A percentile compares a stretch with the other conserved stretches of the same genome.
These are phyloP conservation scores for Thuja plicata DNA, from an alignment of 83 land plant species.

Conservation along the genomic window DNA sequence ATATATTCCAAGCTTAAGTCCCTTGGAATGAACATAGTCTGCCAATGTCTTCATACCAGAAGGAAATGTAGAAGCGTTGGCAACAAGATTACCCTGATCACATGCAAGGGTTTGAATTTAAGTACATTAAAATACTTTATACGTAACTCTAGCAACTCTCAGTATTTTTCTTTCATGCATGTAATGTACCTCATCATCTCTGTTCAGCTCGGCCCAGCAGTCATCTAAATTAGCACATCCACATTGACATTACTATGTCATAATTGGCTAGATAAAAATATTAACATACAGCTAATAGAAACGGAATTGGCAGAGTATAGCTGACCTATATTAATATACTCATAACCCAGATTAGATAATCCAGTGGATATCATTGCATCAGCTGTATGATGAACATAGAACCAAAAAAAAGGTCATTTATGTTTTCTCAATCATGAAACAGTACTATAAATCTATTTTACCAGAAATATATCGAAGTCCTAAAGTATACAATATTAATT, in stretches of 20 bases:
- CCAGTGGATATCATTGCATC: conserved; percentile 66
- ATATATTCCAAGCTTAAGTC: conserved; percentile 61
- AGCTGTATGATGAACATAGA: conserved; percentile 16
- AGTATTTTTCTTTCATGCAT: neutral
- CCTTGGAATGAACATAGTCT: conserved; percentile 68
- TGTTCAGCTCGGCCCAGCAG: conserved; percentile 46
- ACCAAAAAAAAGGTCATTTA: neutral
- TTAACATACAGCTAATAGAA: neutral
- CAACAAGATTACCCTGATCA: conserved; percentile 54
- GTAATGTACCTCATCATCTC: conserved; percentile 39
- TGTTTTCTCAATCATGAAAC: neutral
- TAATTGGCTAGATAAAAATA: neutral
- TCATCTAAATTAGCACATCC: conserved; percentile 1
- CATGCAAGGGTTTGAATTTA: neutral
- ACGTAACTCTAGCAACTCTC: neutral
- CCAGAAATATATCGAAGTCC: neutral
- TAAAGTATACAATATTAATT: neutral
- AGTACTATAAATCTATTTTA: neutral
- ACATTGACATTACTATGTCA: conserved; percentile 20
- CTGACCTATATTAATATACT: conserved; percentile 54
- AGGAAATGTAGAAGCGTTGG: conserved; percentile 53
- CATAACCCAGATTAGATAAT: conserved; percentile 43
- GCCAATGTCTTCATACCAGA: conserved; percentile 64
- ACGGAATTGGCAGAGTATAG: neutral
- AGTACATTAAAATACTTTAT: neutral